Evolutionary conservation across 1,284 basidiomycete genomes (phyloP), one percentile per base, ranked within the genome.

Genomic region (Microbotryum scabiosae): DNA sequence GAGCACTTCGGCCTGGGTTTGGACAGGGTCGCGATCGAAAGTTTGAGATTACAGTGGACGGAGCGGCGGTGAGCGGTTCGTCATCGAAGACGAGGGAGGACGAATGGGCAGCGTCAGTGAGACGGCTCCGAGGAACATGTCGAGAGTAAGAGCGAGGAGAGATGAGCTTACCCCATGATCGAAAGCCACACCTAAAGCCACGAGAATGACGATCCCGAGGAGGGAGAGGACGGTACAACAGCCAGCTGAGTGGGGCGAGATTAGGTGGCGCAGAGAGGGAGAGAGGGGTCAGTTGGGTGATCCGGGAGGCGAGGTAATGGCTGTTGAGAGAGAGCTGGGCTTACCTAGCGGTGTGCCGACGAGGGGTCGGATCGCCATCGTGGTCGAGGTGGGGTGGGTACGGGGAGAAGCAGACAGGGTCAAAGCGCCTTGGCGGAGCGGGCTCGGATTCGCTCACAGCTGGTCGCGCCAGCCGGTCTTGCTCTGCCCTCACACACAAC

Each of bases 161-260:
- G 28, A 30, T 9, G 41, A n/a, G 9, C 49, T 20, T n/a, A 67
- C 68, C 21, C 60, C 54, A 5, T 58, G 54, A 41, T 67, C 58
- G 45, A 69, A 69, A 16, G 55, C 62, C n/a, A 52, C 36, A 9
- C 67, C 67, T 12, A 69, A 46, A 2, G 58, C 76, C 49, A 76
- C 64, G 36, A 81, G 75, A 65, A 80, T 79, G 64, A 80, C 69
- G 26, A 79, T 76, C n/a, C 79, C 80, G 52, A 81, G 79, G 50
- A 78, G 62, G 12, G 77, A 78, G 53, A 82, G 73, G 54, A 81
- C 73, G 45, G 79, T 78, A 68, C 80, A 82, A 75, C 79, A 80
- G 54, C 75, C 75, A 28, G 80, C 80, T 81, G 66, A 25, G 23
- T 47, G 28, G 23, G 8, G 30, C 12, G 9, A n/a, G 14, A n/a